Evolutionary conservation across 2,329 filamentous ascomycete species (phyloP), one percentile per base, ranked within the genome.

Genomic region (Cordyceps cateniannulata): DNA sequence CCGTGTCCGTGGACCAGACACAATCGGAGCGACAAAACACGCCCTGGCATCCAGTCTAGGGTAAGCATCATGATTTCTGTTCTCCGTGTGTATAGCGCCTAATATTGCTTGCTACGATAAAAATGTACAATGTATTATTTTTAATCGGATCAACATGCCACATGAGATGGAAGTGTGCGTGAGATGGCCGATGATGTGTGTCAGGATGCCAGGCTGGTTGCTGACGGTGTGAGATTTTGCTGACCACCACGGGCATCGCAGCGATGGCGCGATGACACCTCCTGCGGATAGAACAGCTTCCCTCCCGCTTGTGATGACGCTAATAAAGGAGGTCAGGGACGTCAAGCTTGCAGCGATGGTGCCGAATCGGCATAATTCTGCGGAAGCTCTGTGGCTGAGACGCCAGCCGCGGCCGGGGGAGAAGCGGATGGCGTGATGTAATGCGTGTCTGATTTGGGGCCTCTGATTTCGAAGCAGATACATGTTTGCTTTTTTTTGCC

Each of bases 1-100:
- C 68, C 25, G 75, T 78, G 1, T 67, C 70, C 20, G 70, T 77
- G 10, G 74, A 75, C n/a, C 54, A 54, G 58, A 18, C 38, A 8
- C 57, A 53, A 5, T 25, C 38, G 29, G 50, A 42, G 27, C 50
- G 29, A 12, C 58, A 60, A 40, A 60, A 60, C n/a, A 60, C 49
- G 16, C 50, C 42, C 5, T 60, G 58, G 58, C 58, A 60, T 25
- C 50, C 50, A 1, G 58, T 60, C 32, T 60, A 49, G 40, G 3
- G 38, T 14, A 35, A 35, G 38, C 32, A n/a, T n/a, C n/a, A n/a
- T n/a, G n/a, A 1, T 47, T 12, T 32, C 27, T 32, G 24, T 7
- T 45, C 14, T 42, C 18, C 20, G 29, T 60, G 49, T 54, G 48
- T 24, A 60, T 54, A 54, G 22, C 49, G 49, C 42, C 24, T 59